Percentiles rank a stretch among this genome's conserved stretches.
phyloP scores from a whole-genome alignment of 1,284 basidiomycete species.

The Trametes polyzona region DNA sequence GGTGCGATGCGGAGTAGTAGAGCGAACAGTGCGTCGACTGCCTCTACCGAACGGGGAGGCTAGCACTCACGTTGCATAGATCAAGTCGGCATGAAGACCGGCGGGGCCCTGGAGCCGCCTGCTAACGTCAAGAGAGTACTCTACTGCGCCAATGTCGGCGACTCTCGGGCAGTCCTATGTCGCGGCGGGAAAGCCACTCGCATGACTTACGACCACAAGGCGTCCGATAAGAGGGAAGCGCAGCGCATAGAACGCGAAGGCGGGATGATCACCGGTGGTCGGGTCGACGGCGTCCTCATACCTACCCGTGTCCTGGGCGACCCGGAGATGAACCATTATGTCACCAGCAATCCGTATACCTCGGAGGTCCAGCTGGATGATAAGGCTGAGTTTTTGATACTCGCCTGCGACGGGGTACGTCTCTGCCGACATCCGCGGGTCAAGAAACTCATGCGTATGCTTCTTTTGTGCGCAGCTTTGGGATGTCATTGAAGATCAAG shows the following conservation, averaged over 20 bases:
- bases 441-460: not conserved
- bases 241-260: slow-evolving; percentile 97
- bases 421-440: not conserved
- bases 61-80: not conserved
- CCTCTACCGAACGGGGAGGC: slow-evolving; percentile 13
- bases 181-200: slow-evolving; percentile 90
- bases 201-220: slow-evolving; percentile 99
- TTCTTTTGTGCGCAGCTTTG: slow-evolving; percentile 70
- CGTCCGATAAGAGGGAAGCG: slow-evolving; percentile 96
- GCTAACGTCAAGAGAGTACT: slow-evolving; percentile 72
- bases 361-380: slow-evolving; percentile 92
- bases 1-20: slow-evolving; percentile 19
- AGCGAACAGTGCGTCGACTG: slow-evolving; percentile 29
- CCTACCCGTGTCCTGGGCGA: slow-evolving; percentile 97
- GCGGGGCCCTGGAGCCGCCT: slow-evolving; percentile 50
- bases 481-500: slow-evolving; percentile 95
- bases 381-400: slow-evolving; percentile 92
- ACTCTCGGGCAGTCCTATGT: slow-evolving; percentile 90
- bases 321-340: slow-evolving; percentile 99
- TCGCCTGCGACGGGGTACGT: slow-evolving; percentile 97
- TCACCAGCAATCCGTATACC: slow-evolving; percentile 97
- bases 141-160: slow-evolving; percentile 97
- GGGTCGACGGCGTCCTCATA: slow-evolving; percentile 95
- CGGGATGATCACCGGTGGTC: slow-evolving; percentile 97
- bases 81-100: slow-evolving; percentile 12